Evolutionary conservation across 208 protist genomes (phyloP).

Genomic region (Crithidia mellificae): DNA sequence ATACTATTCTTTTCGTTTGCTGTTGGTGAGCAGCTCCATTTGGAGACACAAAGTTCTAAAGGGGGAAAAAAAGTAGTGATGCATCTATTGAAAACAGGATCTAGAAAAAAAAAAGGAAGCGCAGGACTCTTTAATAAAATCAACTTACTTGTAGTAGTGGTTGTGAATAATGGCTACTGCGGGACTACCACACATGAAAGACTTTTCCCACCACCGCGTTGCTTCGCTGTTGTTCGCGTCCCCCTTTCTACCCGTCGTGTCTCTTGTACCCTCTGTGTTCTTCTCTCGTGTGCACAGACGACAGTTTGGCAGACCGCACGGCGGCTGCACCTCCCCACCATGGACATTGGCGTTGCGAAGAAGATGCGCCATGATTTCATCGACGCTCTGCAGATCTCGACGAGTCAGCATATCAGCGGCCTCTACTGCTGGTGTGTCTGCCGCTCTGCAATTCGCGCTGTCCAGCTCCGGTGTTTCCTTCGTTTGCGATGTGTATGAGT

Average conservation of each 20-base stretch:
- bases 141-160: constrained; percentile 41
- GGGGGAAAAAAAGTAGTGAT: too few species aligned
- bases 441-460: background rate
- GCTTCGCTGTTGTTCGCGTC: background rate
- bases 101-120: too few species aligned
- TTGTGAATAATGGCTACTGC: constrained; percentile 55
- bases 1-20: too few species aligned
- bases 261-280: too few species aligned
- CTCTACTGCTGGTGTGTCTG: background rate
- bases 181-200: constrained; percentile 38
- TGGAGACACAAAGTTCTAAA: too few species aligned
- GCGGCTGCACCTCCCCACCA: constrained; percentile 14
- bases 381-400: constrained; percentile 36
- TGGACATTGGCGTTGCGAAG: constrained; percentile 11
- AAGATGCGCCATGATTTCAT: constrained; percentile 34
- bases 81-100: too few species aligned
- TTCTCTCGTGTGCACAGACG: constrained; percentile 39
- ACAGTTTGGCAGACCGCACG: constrained; percentile 47
- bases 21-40: too few species aligned
- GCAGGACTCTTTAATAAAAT: too few species aligned
- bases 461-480: too few species aligned
- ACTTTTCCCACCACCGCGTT: constrained; percentile 8
- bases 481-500: too few species aligned
- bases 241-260: too few species aligned
- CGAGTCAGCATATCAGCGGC: constrained; percentile 1